Percentiles rank a stretch among this genome's conserved stretches.
Evolutionary conservation across 257 asterid genomes (phyloP).

Genomic region (Ballota nigra): DNA sequence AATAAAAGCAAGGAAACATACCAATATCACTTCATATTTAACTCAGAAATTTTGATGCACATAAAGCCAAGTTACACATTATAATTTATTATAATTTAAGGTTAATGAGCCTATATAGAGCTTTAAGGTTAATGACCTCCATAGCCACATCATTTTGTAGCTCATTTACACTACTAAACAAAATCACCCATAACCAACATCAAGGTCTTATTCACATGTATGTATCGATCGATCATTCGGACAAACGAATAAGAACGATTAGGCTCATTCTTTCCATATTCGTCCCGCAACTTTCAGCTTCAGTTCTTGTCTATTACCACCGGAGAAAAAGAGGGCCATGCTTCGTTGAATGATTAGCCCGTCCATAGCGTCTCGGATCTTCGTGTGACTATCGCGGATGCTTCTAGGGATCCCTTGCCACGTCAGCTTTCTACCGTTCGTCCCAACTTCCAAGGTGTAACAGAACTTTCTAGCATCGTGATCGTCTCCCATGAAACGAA

Average conservation of each 20-base stretch:
- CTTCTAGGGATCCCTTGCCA: conserved; percentile 59
- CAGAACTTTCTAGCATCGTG: conserved; percentile 39
- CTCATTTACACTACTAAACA: conserved; percentile 23
- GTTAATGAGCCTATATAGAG: neutral
- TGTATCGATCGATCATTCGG: neutral
- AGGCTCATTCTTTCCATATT: conserved; percentile 42
- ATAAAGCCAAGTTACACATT: neutral
- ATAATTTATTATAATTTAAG: conserved; percentile 4
- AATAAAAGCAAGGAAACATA: neutral
- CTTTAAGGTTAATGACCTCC: neutral
- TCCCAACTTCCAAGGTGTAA: conserved; percentile 45
- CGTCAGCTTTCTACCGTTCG: conserved; percentile 39
- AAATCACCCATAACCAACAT: neutral
- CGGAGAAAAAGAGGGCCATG: conserved; percentile 51
- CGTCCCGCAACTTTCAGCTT: conserved; percentile 47
- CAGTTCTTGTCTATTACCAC: conserved; percentile 41
- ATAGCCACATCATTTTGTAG: neutral
- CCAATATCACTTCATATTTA: neutral
- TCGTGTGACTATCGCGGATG: conserved; percentile 44
- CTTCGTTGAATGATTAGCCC: conserved; percentile 46
- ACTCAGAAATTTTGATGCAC: neutral
- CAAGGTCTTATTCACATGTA: conserved; percentile 18
- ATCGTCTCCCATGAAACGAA: conserved; percentile 56
- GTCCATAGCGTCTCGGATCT: conserved; percentile 49
- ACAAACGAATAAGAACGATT: too few species aligned